Evolutionary conservation across 2,329 filamentous ascomycete genomes (phyloP).

Genomic region (Colletotrichum sidae): DNA sequence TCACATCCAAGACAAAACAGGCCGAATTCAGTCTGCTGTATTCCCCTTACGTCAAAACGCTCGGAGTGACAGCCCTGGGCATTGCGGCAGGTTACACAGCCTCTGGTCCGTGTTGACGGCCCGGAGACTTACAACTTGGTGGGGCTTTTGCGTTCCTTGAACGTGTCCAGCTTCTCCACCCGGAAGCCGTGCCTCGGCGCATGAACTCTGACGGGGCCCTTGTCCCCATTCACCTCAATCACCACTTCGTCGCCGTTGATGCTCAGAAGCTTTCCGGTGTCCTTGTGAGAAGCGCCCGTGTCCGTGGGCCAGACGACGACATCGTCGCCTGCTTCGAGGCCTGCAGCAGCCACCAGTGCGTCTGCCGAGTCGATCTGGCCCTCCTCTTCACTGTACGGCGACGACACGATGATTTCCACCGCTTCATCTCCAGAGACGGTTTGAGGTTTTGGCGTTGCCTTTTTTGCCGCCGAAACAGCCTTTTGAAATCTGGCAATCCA

Average conservation of each 20-base stretch:
- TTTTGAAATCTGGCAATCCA: constrained; percentile 73
- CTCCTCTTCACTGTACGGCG: constrained; percentile 59
- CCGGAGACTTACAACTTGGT: constrained; percentile 20
- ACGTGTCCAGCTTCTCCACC: constrained; percentile 48
- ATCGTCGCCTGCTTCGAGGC: constrained; percentile 62
- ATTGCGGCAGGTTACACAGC: not conserved
- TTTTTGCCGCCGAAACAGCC: constrained; percentile 56
- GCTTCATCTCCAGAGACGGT: constrained; percentile 67
- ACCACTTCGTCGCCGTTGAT: constrained; percentile 68
- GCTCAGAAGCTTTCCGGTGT: constrained; percentile 66
- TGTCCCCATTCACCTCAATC: constrained; percentile 60
- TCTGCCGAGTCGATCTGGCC: constrained; percentile 61
- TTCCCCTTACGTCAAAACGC: not conserved
- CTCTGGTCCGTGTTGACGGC: not conserved
- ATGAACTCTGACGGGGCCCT: constrained; percentile 65
- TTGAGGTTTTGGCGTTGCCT: constrained; percentile 47
- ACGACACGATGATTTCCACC: constrained; percentile 45
- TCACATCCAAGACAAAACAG: constrained; percentile 5
- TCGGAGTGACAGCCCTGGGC: constrained; percentile 6
- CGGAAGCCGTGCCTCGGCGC: constrained; percentile 71
- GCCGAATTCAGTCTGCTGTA: not conserved
- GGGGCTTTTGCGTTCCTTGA: constrained; percentile 19
- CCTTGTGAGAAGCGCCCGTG: constrained; percentile 68
- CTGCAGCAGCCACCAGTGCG: constrained; percentile 55
- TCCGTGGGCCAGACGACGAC: constrained; percentile 74